These are phyloP conservation scores for Aspergillus luchuensis DNA, from an alignment of 2,329 filamentous ascomycete genomes.

Conservation along the genomic window DNA sequence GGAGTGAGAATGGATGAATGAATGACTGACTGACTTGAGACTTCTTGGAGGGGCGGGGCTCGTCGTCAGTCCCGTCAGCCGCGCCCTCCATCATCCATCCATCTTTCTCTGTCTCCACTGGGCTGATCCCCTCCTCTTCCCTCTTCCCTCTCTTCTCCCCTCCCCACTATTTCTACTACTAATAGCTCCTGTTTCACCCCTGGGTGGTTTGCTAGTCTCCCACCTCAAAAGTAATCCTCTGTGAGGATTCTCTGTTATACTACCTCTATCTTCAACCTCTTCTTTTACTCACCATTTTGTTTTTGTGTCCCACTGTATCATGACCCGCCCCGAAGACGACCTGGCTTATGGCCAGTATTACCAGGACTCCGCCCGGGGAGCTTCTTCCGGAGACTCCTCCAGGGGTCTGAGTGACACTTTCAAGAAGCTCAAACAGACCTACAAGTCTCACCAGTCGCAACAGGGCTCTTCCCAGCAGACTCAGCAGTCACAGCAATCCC, in stretches of 20 bases:
- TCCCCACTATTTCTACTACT: neutral
- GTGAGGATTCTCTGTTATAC: neutral
- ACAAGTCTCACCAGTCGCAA: slow-evolving; percentile 33
- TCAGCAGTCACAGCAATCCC: neutral
- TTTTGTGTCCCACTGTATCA: slow-evolving; percentile 15
- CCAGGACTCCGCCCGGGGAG: slow-evolving; percentile 34
- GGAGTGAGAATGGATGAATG: neutral
- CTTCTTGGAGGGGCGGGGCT: neutral
- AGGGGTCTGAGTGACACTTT: slow-evolving; percentile 57
- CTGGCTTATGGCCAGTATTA: slow-evolving; percentile 59
- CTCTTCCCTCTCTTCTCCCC: neutral
- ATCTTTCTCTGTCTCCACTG: neutral
- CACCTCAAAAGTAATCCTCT: neutral
- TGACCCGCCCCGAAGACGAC: slow-evolving; percentile 52
- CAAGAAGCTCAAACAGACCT: slow-evolving; percentile 48
- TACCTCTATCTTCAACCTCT: no score
- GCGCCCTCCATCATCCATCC: neutral
- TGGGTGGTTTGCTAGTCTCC: neutral
- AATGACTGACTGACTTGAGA: neutral
- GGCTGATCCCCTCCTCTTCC: neutral
- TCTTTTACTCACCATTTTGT: neutral
- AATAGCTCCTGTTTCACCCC: neutral
- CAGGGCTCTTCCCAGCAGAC: slow-evolving; percentile 11
- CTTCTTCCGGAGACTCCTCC: slow-evolving; percentile 40
- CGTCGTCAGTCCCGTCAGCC: neutral